Evolutionary conservation across 2,329 filamentous ascomycete genomes (phyloP).

Genomic region (Cladosporium sp.): DNA sequence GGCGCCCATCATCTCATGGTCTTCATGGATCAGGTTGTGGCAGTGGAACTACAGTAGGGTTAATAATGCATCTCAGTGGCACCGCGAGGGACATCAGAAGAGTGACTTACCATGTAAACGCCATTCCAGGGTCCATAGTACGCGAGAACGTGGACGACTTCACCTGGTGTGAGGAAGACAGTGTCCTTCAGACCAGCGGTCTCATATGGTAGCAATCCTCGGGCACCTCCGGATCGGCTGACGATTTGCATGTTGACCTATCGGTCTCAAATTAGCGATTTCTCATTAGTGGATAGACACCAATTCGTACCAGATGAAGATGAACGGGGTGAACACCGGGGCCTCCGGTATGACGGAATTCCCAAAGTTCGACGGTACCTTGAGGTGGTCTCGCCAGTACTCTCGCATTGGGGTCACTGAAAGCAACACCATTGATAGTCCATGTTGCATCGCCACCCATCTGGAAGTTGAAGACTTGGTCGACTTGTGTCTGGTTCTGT

Average conservation of each 20-base stretch:
- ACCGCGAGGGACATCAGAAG: background rate
- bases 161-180: slow-evolving; percentile 56
- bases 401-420: slow-evolving; percentile 51
- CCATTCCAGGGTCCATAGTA: slow-evolving; percentile 58
- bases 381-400: slow-evolving; percentile 52
- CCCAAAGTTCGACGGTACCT: slow-evolving; percentile 54
- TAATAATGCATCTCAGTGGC: background rate
- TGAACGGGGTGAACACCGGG: slow-evolving; percentile 58
- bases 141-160: slow-evolving; percentile 55
- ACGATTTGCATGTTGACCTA: slow-evolving; percentile 58
- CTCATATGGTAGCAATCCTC: slow-evolving; percentile 56
- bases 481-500: slow-evolving; percentile 39
- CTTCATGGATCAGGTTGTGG: slow-evolving; percentile 51
- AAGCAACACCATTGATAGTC: slow-evolving; percentile 56
- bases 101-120: slow-evolving; percentile 40
- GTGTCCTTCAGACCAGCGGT: slow-evolving; percentile 59
- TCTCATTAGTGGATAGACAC: background rate
- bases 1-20: slow-evolving; percentile 48
- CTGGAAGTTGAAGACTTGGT: slow-evolving; percentile 52
- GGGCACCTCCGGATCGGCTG: slow-evolving; percentile 49
- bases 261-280: background rate
- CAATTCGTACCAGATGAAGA: slow-evolving; percentile 52
- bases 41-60: slow-evolving; percentile 39
- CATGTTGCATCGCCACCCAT: slow-evolving; percentile 45
- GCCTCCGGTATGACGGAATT: slow-evolving; percentile 53